Evolutionary conservation across 1,139 yeast genomes (phyloP), one percentile per base, ranked within the genome.

Genomic region (Candida labiduridarum): DNA sequence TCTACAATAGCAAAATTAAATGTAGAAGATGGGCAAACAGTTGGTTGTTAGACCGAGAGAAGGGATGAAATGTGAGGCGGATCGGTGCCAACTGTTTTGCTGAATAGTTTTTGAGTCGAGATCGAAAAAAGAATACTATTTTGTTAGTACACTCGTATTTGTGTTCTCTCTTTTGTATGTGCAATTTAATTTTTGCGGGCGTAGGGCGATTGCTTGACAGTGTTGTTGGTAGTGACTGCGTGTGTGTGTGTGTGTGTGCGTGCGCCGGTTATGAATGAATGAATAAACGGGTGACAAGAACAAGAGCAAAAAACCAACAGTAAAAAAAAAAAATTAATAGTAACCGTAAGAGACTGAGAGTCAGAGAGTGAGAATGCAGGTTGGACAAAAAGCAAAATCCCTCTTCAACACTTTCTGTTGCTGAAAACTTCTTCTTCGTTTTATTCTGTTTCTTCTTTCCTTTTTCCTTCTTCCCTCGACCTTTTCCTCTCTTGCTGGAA

Each of bases 311-410:
- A 30, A 12, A 5, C 8, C 19, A 34, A 6, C 11, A 34, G 15
- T 15, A 34, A 15, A 14, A 5, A 4, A 34, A 6, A 34, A 6
- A 14, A 14, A 34, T 2, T 7, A 14, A 14, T 4, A 34, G 8
- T 15, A 3, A 34, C 6, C 7, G 25, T 7, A 9, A 25, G 29
- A 4, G 29, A 25, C 2, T 25, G 29, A 25, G 29, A 8, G 29
- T 9, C 29, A 34, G 16, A 33, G 16, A 15, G 19, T 4, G 38
- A 34, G 15, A 36, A 36, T 36, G 41, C 29, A 36, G 25, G 41
- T 36, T 36, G 41, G 29, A 36, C 41, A 36, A 36, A 36, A 36
- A 36, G 15, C 14, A 36, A 36, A 36, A 18, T 19, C 27, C 41
- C 27, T 36, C 41, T 19, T 36, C 40, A 34, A 34, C 18, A 36